Evolutionary conservation across 2,329 filamentous ascomycete species (phyloP).

Genomic region (Trichophyton benhamiae): DNA sequence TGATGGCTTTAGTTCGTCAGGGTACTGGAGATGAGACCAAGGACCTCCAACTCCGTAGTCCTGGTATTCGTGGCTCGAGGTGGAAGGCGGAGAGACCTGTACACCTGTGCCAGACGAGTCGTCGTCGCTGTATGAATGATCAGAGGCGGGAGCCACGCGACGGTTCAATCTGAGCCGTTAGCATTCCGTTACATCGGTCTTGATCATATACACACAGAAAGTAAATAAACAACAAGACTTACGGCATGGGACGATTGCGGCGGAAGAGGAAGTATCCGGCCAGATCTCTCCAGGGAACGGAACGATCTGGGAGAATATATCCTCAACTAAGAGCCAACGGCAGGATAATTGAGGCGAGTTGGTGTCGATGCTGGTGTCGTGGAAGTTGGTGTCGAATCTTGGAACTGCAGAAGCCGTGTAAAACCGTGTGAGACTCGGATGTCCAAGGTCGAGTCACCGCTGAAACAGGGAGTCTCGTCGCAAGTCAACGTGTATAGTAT

Average conservation of each 20-base stretch:
- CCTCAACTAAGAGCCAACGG: not conserved
- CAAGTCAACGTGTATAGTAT: not conserved
- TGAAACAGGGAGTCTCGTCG: not conserved
- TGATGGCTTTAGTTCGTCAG: conserved; percentile 36
- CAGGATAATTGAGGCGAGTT: not conserved
- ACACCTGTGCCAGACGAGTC: conserved; percentile 34
- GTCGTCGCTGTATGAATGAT: conserved; percentile 32
- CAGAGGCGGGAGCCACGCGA: conserved; percentile 27
- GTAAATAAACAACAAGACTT: conserved; percentile 8
- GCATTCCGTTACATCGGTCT: not conserved
- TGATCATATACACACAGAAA: not conserved
- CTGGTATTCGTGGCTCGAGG: conserved; percentile 30
- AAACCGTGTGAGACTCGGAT: not conserved
- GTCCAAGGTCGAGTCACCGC: not conserved
- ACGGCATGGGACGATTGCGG: conserved; percentile 14
- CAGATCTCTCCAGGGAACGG: conserved; percentile 7
- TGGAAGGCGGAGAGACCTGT: conserved; percentile 31
- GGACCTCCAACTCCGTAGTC: conserved; percentile 19
- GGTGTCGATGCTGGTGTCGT: not conserved
- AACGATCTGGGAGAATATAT: conserved; percentile 7
- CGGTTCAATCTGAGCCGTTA: conserved; percentile 29
- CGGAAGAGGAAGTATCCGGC: conserved; percentile 11
- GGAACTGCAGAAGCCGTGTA: conserved; percentile 7
- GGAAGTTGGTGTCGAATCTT: conserved; percentile 9
- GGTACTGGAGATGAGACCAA: conserved; percentile 31